A percentile compares a stretch with the other conserved stretches of the same genome.
These are phyloP conservation scores for Mycena amicta DNA, from an alignment of 768 basidiomycete genomes.

Conservation along the genomic window DNA sequence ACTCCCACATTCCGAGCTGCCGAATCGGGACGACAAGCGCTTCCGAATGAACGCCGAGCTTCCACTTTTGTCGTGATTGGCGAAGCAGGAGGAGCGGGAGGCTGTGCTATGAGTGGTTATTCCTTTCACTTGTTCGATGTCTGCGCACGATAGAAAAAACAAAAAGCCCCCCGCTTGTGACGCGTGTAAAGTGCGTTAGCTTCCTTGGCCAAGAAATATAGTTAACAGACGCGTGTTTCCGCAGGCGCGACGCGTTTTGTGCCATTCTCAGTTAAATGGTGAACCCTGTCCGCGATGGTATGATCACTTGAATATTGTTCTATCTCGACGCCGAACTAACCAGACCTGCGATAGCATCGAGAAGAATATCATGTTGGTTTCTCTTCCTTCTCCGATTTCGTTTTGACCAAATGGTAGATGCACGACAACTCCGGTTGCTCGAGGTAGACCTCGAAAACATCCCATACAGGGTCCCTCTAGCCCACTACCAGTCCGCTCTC, in stretches of 20 bases:
- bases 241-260: slow-evolving; percentile 10
- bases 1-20: no score
- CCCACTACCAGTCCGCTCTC: no score
- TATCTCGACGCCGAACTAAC: background rate
- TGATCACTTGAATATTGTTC: background rate
- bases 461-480: no score
- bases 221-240: background rate
- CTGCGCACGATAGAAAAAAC: background rate
- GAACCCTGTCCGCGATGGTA: slow-evolving; percentile 10
- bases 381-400: background rate
- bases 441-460: background rate
- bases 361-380: slow-evolving; percentile 6
- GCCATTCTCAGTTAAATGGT: slow-evolving; percentile 7
- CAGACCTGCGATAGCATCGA: background rate
- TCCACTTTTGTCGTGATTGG: background rate
- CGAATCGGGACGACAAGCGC: no score
- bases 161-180: slow-evolving; percentile 14
- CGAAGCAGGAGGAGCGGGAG: background rate
- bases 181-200: slow-evolving; percentile 1
- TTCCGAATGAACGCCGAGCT: background rate
- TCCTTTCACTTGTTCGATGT: background rate
- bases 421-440: background rate
- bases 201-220: background rate
- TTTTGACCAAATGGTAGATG: background rate
- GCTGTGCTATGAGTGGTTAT: background rate